phyloP scores from a whole-genome alignment of 2,329 filamentous ascomycete species.

The Cadophora sp. region DNA sequence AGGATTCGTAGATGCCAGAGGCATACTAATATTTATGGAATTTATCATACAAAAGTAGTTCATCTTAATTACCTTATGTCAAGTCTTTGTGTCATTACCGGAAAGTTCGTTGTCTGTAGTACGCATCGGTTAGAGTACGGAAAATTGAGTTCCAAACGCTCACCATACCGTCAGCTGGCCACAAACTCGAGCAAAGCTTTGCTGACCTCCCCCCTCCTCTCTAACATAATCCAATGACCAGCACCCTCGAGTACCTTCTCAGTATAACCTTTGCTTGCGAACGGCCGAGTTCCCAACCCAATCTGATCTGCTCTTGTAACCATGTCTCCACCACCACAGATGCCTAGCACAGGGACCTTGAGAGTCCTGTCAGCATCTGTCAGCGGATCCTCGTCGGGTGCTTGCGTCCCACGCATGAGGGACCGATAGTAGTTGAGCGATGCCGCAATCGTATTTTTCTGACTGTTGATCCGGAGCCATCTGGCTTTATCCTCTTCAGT shows the following conservation, averaged over 20 bases:
- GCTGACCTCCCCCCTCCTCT: slow-evolving; percentile 30
- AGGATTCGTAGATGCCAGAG: neutral
- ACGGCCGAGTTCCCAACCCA: neutral
- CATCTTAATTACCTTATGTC: neutral
- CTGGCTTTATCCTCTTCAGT: slow-evolving; percentile 22
- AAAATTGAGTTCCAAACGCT: too few relatives aligned
- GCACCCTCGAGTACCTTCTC: slow-evolving; percentile 14
- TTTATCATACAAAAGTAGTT: too few relatives aligned
- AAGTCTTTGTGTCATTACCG: neutral
- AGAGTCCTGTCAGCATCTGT: neutral
- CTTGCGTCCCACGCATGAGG: slow-evolving; percentile 17
- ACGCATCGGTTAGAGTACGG: too few relatives aligned
- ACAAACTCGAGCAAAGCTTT: slow-evolving; percentile 25
- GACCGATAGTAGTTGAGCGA: slow-evolving; percentile 21
- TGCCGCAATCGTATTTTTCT: slow-evolving; percentile 17
- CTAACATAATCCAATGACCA: slow-evolving; percentile 34
- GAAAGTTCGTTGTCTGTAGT: neutral
- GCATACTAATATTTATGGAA: too few relatives aligned
- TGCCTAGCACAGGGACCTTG: neutral
- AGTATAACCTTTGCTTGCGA: slow-evolving; percentile 28
- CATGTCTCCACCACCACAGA: slow-evolving; percentile 3
- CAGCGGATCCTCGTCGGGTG: slow-evolving; percentile 3
- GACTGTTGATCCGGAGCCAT: slow-evolving; percentile 19
- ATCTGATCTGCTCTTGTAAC: slow-evolving; percentile 9
- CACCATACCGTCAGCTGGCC: neutral